Base-by-base conservation (phyloP, 257 asterid genomes). In the Solanum pennellii region DNA sequence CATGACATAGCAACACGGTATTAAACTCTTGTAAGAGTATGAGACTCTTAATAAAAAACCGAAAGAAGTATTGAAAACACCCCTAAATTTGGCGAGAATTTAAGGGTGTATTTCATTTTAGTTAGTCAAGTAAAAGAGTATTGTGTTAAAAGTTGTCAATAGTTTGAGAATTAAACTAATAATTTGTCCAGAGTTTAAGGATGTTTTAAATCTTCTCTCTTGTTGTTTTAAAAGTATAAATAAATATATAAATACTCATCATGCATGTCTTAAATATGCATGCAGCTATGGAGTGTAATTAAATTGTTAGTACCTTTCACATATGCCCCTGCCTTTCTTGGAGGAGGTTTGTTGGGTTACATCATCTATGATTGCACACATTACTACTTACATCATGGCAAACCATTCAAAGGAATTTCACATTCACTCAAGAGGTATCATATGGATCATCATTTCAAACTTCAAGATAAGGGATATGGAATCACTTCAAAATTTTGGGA, bases 401-500 rank as follows among this genome's bases (percentile, higher is more conserved):
- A 94, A 87, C 99, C 99, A 74, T 91, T 92, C 87, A 91, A 89
- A 33, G 91, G 91, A 76, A 35, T 92, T 20, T 91, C 95, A 13
- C 93, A 94, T 77, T 86, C 75, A 77, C 98, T 95, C 88, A 95
- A 94, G 99, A 95, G 90, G 90, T 95, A 95, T 89, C 98, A 97
- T 89, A 89, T 97, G 88, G 94, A 94, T 85, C 99, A 97, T 89
- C 99, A 97, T 89, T 95, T 95, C 92, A 98, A 98, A 35, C 76
- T 94, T 88, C 98, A 97, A 84, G 92, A 89, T 74, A 94, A 94
- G 89, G 99, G 98, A 18, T 95, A 91, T 74, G 99, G 99, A 82
- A 97, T 97, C 88, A 95, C 98, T 68, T 94, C 98, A 45, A 86
- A 98, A 12, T 86, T 95, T 29, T 97, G 98, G 99, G 99, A 97